A percentile compares a stretch with the other conserved stretches of the same genome.
Conservation (phyloP, 257 asterid genomes). For the Salvia hispanica region DNA sequence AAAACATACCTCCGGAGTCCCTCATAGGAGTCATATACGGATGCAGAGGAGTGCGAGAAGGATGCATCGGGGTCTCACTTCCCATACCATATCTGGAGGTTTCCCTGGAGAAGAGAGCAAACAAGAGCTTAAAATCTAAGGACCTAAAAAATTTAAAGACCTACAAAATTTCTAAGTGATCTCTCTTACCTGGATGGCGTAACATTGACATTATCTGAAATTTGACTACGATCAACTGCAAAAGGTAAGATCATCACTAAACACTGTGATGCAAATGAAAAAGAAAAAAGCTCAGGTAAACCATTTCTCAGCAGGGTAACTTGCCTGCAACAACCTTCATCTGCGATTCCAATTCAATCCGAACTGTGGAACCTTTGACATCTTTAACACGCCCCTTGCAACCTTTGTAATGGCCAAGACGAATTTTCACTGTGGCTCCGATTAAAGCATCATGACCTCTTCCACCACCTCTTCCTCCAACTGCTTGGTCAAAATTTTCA, state of each 20-base stretch:
- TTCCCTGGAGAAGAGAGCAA: conserved; percentile 53
- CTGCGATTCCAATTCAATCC: conserved; percentile 92
- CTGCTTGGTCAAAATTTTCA: conserved; percentile 38
- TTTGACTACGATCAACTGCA: conserved; percentile 80
- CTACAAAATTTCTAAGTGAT: background rate
- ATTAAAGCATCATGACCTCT: conserved; percentile 80
- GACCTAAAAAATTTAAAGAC: background rate
- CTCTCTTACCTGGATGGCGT: conserved; percentile 65
- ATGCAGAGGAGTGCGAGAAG: conserved; percentile 93
- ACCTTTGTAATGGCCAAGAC: conserved; percentile 86
- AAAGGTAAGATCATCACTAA: conserved; percentile 3
- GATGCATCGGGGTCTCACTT: conserved; percentile 95
- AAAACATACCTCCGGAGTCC: conserved; percentile 71
- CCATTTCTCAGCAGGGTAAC: conserved; percentile 29
- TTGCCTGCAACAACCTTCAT: conserved; percentile 93
- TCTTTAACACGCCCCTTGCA: conserved; percentile 88
- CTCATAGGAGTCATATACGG: conserved; percentile 98
- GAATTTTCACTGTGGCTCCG: conserved; percentile 74
- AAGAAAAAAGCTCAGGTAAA: background rate
- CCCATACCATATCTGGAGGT: conserved; percentile 84
- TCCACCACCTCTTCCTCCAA: conserved; percentile 82
- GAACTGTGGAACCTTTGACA: conserved; percentile 75
- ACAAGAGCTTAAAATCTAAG: conserved; percentile 28
- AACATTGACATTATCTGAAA: conserved; percentile 75
- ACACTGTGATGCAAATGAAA: background rate